Conservation (phyloP, 1,284 basidiomycete species). For the Apiotrichum montevideense region DNA sequence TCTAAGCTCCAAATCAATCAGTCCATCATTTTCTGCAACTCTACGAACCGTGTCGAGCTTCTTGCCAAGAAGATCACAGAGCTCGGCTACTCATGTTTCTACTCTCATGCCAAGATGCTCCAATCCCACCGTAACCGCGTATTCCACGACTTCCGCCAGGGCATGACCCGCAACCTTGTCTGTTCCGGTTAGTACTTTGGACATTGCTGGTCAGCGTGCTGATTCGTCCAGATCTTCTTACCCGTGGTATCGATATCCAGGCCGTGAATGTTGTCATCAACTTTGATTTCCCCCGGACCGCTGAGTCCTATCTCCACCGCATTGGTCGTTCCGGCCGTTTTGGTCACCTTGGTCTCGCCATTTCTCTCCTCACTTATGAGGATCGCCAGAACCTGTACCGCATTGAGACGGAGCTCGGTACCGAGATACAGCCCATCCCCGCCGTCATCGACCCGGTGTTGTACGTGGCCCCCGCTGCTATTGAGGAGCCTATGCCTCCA, state of each 20-base stretch:
- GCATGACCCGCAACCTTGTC: conserved; percentile 95
- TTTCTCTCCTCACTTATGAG: conserved; percentile 94
- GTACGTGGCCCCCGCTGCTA: conserved; percentile 62
- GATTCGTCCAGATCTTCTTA: conserved; percentile 67
- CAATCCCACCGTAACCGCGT: conserved; percentile 98
- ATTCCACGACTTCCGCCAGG: conserved; percentile 99
- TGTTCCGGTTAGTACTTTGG: conserved; percentile 56
- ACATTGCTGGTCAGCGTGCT: neutral
- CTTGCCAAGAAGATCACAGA: conserved; percentile 99
- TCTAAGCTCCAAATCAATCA: conserved; percentile 92
- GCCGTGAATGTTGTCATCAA: conserved; percentile 99
- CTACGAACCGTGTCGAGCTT: conserved; percentile 97
- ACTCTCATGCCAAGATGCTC: conserved; percentile 99
- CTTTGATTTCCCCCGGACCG: conserved; percentile 98
- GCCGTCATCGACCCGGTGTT: conserved; percentile 84
- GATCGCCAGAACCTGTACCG: conserved; percentile 96
- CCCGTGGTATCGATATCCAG: conserved; percentile 98
- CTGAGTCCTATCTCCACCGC: conserved; percentile 92
- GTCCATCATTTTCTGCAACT: conserved; percentile 99
- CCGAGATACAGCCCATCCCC: conserved; percentile 95
- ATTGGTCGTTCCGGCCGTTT: conserved; percentile 90
- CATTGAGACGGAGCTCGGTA: conserved; percentile 97
- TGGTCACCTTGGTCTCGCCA: conserved; percentile 93
- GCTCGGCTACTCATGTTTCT: conserved; percentile 99
- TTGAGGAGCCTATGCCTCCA: conserved; percentile 23